Conservation (phyloP, 768 basidiomycete species). For the Boletus reticulatus region DNA sequence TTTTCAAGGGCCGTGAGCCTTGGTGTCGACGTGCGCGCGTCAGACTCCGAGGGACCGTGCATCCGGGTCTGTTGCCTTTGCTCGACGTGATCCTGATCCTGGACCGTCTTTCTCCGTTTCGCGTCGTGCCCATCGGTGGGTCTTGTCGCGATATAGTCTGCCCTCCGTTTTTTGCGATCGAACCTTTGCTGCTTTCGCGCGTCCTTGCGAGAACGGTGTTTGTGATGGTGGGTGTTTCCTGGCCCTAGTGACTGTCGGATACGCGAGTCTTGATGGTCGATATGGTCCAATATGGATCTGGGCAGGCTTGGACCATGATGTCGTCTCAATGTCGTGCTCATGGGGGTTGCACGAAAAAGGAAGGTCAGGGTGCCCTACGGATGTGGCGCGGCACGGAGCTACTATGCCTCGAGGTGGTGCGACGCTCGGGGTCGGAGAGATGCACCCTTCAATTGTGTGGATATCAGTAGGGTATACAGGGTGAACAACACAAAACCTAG, state of each 20-base stretch:
- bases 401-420: too few relatives aligned
- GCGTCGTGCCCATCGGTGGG: constrained; percentile 39
- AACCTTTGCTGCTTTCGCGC: constrained; percentile 60
- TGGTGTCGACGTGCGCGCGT: constrained; percentile 1
- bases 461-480: not conserved
- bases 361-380: not conserved
- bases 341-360: not conserved
- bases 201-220: constrained; percentile 52
- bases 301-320: constrained; percentile 25
- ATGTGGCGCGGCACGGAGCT: too few relatives aligned
- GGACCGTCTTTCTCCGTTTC: constrained; percentile 44
- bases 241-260: constrained; percentile 1
- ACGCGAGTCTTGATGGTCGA: constrained; percentile 8
- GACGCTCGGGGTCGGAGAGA: too few relatives aligned
- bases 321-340: constrained; percentile 13
- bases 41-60: not conserved
- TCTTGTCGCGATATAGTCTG: constrained; percentile 49
- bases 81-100: constrained; percentile 6
- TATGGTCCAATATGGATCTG: constrained; percentile 27
- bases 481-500: constrained; percentile 1
- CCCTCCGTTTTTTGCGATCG: constrained; percentile 60
- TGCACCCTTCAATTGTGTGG: too few relatives aligned
- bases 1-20: constrained; percentile 35
- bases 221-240: constrained; percentile 6
- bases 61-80: too few relatives aligned